Evolutionary conservation across 306 rosid species (phyloP), one percentile per base, ranked within the genome.

Genomic region (Sindora glabra): DNA sequence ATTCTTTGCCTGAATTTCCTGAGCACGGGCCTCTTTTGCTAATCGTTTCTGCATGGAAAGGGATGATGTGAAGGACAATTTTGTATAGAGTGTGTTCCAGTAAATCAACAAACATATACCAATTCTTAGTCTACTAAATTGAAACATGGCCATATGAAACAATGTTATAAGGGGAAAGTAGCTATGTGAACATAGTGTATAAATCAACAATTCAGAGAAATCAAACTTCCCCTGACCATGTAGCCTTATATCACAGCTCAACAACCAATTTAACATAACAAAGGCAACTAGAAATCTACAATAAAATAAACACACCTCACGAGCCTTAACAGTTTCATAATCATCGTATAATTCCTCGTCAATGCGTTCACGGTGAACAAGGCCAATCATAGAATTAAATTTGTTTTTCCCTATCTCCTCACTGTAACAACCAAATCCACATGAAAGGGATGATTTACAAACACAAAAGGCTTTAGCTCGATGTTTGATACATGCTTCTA

Each of bases 381-480:
- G 92, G 65, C 96, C 98, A 68, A 91, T 91, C 98, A 88, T 83
- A 64, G 96, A 83, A 72, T 91, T 91, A 48, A 88, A 91, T 74
- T 85, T 85, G 79, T 82, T 85, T 79, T 72, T 91, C 63, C 79
- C 71, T 62, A 91, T 91, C 82, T 91, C 96, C 79, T 91, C 98
- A 26, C 98, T 91, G 72, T 71, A 77, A 48, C 33, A 62, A 21
- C 48, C 66, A 58, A 57, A 7, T 34, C 48, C 21, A 7, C 39
- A 36, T 22, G 8, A 68, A 69, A 26, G 5, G 50, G 45, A 17
- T 13, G 16, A 40, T 15, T 29, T 21, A 58, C 41, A 41, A 16
- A 68, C 30, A 16, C 71, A 72, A 16, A 15, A n/a, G 23, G 3
- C 17, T 3, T 32, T 24, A 21, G 23, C 38, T 23, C 41, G 36